These are phyloP conservation scores for Alloteropsis semialata DNA, from an alignment of 176 grass and related monocot genomes.

Conservation along the genomic window DNA sequence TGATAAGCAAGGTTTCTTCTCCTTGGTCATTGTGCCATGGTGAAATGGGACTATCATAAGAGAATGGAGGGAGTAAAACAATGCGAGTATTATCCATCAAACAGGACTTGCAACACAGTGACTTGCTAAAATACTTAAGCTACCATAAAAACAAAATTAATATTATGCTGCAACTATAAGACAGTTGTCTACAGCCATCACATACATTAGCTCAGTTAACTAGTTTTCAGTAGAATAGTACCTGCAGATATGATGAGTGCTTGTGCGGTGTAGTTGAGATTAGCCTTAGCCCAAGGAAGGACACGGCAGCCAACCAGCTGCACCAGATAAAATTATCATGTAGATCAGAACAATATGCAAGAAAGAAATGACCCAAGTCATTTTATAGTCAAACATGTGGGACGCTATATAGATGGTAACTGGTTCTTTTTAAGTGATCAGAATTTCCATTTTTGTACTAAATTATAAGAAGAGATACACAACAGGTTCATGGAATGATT, in stretches of 20 bases:
- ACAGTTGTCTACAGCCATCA: neutral
- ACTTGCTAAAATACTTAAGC: neutral
- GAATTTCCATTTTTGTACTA: neutral
- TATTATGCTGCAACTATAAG: neutral
- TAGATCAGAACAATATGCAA: slow-evolving; percentile 30
- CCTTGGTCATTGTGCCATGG: too few relatives aligned
- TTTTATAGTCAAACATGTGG: neutral
- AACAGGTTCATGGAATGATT: neutral
- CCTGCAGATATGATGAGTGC: slow-evolving; percentile 94
- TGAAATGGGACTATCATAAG: too few relatives aligned
- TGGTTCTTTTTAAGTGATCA: neutral
- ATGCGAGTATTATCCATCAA: neutral
- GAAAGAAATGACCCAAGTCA: neutral
- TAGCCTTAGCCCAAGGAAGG: slow-evolving; percentile 93
- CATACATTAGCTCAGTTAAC: neutral
- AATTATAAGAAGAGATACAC: neutral
- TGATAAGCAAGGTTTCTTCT: too few relatives aligned
- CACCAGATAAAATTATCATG: slow-evolving; percentile 1
- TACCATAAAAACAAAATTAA: neutral
- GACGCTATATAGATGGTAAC: neutral
- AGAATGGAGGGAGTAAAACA: too few relatives aligned
- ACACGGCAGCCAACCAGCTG: slow-evolving; percentile 89
- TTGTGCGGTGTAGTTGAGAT: slow-evolving; percentile 96
- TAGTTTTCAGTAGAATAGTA: slow-evolving; percentile 28
- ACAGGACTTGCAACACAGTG: neutral